Base-by-base conservation (phyloP, 73 alveolate species). In the Paramecium sexaurelia region DNA sequence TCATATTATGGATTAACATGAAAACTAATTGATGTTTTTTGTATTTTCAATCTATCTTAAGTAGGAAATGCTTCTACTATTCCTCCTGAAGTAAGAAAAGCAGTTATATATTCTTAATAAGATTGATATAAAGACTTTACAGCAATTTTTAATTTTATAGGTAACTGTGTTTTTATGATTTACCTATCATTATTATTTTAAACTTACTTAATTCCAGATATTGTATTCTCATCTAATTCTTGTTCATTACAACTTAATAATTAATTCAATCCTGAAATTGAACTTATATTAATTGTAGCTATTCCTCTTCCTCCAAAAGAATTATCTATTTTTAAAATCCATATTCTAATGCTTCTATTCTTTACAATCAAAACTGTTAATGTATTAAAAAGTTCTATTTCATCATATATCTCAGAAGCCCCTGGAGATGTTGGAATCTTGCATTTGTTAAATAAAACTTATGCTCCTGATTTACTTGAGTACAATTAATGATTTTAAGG, bases 391-490 rank as follows among this genome's bases (percentile, higher is more conserved):
- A 78, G 36, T 26, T 78, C 90, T 6, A 41, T 39, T 78, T 78
- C 90, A 78, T 78, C 90, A 78, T 78, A 78, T 13, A 78, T 78
- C 20, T 78, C 90, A 11, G 90, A 78, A 41, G 90, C 90, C 22
- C 90, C 90, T 24, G 73, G 75, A 19, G 90, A 45, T 10, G 73
- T 45, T 8, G 75, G 75, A 0, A 78, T 41, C 36, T 78, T 29
- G 9, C 75, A 78, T 41, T 45, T 78, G 19, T 24, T 41, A 39
- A 78, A 45, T 19, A 78, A 41, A 5, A 39, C 40, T 39, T 78
- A 78, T 20, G 90, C 68, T 78, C 90, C 90, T 6, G 90, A 78
- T 78, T 78, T 6, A 39, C 61, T 29, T 7, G 90, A 78, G 41
- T 40, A 78, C 7, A 78, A 33, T 39, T 3, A 78, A 45, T 78